Base-by-base conservation (phyloP, 169 alveolate genomes). In the Cystoisospora suis region DNA sequence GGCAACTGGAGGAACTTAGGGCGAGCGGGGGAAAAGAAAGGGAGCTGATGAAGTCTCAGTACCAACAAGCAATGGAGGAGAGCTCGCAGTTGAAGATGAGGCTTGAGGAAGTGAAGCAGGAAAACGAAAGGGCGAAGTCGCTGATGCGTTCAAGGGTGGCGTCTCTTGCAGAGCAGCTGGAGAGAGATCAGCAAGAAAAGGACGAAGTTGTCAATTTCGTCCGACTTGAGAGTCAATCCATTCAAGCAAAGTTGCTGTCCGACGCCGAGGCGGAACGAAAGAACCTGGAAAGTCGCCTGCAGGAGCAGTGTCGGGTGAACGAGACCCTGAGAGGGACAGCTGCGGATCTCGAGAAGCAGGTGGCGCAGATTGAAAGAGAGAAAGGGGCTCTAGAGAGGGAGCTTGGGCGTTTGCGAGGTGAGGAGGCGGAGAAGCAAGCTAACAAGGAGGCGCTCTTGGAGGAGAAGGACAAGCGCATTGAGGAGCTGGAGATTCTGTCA, bases 81-180 rank as follows among this genome's bases (percentile, higher is more conserved):
- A n/a, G n/a, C n/a, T n/a, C 7, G 77, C n/a, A 65, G 5, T 17
- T 65, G 42, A 65, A 27, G 77, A 65, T 1, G 77, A n/a, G n/a
- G n/a, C n/a, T n/a, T n/a, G n/a, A n/a, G n/a, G n/a, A n/a, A n/a
- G n/a, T n/a, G n/a, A n/a, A n/a, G n/a, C n/a, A n/a, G n/a, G 44
- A 65, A 20, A 15, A 65, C 42, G 44, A n/a, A 17, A 4, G 45
- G 34, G n/a, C 77, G 3, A 6, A 65, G 77, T 4, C 45, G 27
- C 7, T 65, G 77, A 65, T 65, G 77, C 77, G 77, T 36, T 65
- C 77, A 12, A 36, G 34, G 34, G 77, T 65, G 3, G 77, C 77
- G 5, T 65, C 77, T 20, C 77, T 65, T n/a, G 77, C 77, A n/a
- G n/a, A 65, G 40, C 77, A 65, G 44, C 9, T 65, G 40, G 77